These are phyloP conservation scores for Trifolium fragiferum DNA, from an alignment of 306 rosid genomes.

Conservation along the genomic window DNA sequence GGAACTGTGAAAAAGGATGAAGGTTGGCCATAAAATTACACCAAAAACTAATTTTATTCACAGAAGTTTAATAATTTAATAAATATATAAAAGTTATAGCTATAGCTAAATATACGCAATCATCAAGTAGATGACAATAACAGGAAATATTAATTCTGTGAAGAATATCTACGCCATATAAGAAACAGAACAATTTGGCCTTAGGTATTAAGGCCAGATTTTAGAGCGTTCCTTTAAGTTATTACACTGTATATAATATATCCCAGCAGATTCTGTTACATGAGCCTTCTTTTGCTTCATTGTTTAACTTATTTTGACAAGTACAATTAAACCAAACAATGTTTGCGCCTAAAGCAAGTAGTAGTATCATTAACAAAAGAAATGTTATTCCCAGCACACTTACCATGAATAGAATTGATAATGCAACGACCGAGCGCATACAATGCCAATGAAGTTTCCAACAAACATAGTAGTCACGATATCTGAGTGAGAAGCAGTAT, in stretches of 20 bases:
- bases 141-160: neutral
- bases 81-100: neutral
- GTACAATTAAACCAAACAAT: conserved; percentile 32
- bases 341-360: conserved; percentile 18
- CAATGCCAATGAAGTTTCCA: conserved; percentile 90
- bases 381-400: conserved; percentile 46
- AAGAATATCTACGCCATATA: too few species aligned
- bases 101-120: neutral
- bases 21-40: neutral
- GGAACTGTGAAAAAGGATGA: neutral
- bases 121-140: conserved; percentile 18
- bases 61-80: neutral
- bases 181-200: too few species aligned
- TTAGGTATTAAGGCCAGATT: neutral
- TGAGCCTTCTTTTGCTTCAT: neutral
- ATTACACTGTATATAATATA: neutral
- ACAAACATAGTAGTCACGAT: conserved; percentile 86
- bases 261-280: conserved; percentile 1
- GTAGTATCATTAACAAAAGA: conserved; percentile 5
- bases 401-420: conserved; percentile 98
- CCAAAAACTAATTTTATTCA: conserved; percentile 28
- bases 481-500: conserved; percentile 58
- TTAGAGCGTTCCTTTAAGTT: conserved; percentile 10
- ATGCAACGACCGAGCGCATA: conserved; percentile 92
- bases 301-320: neutral